phyloP scores from a whole-genome alignment of 805 yeast genomes.

The Kuraishia ogatae region DNA sequence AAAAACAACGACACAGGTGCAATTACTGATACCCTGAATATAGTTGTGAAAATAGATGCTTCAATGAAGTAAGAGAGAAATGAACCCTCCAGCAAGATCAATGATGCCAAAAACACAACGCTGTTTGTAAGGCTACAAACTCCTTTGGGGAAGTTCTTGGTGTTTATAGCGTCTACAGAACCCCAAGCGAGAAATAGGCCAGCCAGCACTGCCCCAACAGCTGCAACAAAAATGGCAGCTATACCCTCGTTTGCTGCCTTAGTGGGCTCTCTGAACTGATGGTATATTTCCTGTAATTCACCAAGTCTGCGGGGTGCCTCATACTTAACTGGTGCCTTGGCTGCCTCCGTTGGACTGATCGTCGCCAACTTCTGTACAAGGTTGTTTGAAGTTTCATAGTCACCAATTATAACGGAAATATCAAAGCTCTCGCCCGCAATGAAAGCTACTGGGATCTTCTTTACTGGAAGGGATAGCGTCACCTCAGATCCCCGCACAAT shows the following conservation, averaged over 20 bases:
- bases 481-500: neutral
- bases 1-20: conserved; percentile 46
- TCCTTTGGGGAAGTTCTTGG: conserved; percentile 25
- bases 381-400: neutral
- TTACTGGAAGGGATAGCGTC: neutral
- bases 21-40: conserved; percentile 37
- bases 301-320: conserved; percentile 31
- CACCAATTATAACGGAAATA: neutral
- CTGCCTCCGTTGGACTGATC: neutral
- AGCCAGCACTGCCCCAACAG: conserved; percentile 31
- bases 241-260: conserved; percentile 40
- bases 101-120: conserved; percentile 35
- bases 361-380: neutral
- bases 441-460: conserved; percentile 1
- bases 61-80: conserved; percentile 53
- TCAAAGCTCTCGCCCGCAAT: neutral
- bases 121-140: conserved; percentile 14
- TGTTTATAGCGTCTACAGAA: conserved; percentile 24
- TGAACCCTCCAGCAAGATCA: conserved; percentile 42
- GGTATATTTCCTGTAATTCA: conserved; percentile 51
- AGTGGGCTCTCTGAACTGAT: conserved; percentile 49
- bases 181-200: conserved; percentile 38
- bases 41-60: conserved; percentile 50
- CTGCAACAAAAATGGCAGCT: conserved; percentile 41
- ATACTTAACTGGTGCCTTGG: neutral